phyloP scores from a whole-genome alignment of 257 asterid genomes.

The Rhazya stricta region DNA sequence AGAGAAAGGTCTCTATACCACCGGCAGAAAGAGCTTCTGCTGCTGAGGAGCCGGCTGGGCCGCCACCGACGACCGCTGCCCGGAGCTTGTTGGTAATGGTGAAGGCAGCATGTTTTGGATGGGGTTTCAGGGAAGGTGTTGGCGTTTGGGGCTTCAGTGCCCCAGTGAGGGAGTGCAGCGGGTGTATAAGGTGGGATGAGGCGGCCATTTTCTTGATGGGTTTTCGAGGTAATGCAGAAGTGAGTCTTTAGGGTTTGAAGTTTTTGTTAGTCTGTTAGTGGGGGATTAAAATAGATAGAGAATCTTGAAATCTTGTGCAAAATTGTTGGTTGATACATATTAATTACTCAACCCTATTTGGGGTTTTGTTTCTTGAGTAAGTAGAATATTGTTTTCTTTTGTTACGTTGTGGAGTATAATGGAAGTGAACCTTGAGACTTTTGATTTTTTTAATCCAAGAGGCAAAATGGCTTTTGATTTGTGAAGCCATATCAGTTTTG shows the following conservation, averaged over 20 bases:
- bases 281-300: too few relatives aligned
- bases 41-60: conserved; percentile 89
- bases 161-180: conserved; percentile 27
- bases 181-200: conserved; percentile 33
- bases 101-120: conserved; percentile 19
- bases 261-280: too few relatives aligned
- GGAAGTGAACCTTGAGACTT: too few relatives aligned
- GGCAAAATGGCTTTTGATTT: too few relatives aligned
- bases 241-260: neutral
- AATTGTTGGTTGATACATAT: too few relatives aligned
- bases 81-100: conserved; percentile 42
- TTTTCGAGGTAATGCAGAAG: conserved; percentile 4
- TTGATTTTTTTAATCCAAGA: too few relatives aligned
- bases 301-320: too few relatives aligned
- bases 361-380: too few relatives aligned
- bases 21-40: conserved; percentile 76
- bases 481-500: too few relatives aligned
- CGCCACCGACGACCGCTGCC: conserved; percentile 83
- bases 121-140: conserved; percentile 18
- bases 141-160: conserved; percentile 27
- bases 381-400: too few relatives aligned
- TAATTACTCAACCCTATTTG: too few relatives aligned
- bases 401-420: too few relatives aligned
- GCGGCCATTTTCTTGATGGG: conserved; percentile 45
- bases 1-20: conserved; percentile 73